phyloP scores from a whole-genome alignment of 805 yeast genomes.

The Cyberlindnera maritima region DNA sequence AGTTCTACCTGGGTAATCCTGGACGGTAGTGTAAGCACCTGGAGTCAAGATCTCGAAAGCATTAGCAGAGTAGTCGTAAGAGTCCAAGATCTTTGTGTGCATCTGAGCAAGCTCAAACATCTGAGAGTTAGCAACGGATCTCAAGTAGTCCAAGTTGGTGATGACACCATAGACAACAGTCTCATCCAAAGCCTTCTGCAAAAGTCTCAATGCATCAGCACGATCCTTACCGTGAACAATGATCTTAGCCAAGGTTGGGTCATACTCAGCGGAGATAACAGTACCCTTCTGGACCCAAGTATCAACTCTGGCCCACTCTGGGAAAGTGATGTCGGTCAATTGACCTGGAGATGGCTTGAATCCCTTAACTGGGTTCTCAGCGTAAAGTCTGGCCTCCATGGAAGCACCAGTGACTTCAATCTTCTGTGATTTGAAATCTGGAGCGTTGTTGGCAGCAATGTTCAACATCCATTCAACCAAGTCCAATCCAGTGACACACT shows the following conservation, averaged over 20 bases:
- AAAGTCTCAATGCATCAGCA: conserved; percentile 73
- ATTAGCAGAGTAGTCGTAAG: conserved; percentile 72
- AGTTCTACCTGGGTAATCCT: conserved; percentile 90
- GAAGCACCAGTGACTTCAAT: conserved; percentile 78
- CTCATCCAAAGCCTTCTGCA: conserved; percentile 79
- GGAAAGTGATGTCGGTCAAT: conserved; percentile 79
- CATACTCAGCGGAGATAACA: conserved; percentile 85
- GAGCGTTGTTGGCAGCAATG: conserved; percentile 88
- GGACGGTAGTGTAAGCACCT: conserved; percentile 95
- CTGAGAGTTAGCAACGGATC: conserved; percentile 76
- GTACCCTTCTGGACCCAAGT: conserved; percentile 94
- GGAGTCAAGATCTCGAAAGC: conserved; percentile 86
- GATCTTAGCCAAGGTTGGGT: conserved; percentile 94
- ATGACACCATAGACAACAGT: conserved; percentile 87
- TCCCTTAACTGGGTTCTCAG: conserved; percentile 94
- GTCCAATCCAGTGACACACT: conserved; percentile 90
- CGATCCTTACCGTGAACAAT: conserved; percentile 92
- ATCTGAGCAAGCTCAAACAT: conserved; percentile 85
- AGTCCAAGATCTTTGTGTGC: conserved; percentile 83
- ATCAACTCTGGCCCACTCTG: conserved; percentile 89
- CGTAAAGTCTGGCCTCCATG: conserved; percentile 95
- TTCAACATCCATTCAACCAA: conserved; percentile 95
- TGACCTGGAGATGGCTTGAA: conserved; percentile 97
- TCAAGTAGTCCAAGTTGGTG: conserved; percentile 85
- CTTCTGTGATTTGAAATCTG: conserved; percentile 58